Base-by-base conservation (phyloP, 768 basidiomycete species). In the Termitomyces sp. region DNA sequence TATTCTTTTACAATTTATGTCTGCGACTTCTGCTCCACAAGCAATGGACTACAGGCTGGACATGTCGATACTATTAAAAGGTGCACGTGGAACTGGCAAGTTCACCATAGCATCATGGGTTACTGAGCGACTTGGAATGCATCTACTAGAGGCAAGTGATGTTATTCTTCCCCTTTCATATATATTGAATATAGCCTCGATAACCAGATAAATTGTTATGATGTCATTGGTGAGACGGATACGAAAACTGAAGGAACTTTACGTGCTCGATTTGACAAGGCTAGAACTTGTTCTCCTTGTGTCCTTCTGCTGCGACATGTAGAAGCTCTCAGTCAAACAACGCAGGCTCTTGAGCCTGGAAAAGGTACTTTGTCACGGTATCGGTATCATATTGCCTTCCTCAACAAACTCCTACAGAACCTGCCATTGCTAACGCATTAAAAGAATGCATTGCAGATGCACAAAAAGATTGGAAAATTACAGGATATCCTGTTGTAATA, bases 81-180 rank as follows among this genome's bases (percentile, higher is more conserved):
- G 96, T 0, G 76, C 85, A 0, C 76, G 88, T 55, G 94, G 95
- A 1, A 76, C 78, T 1, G 96, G 97, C 2, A 98, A 98, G 73
- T 83, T 82, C 59, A 87, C 87, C 0, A 71, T 80, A 5, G 81
- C 85, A 0, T 68, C 69, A 6, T 75, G 72, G 70, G 81, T 87
- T 13, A 81, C 87, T 6, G 77, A 79, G 47, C 71, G 72, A 4
- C 71, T 93, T 2, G 93, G 92, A 13, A 78, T 94, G 57, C 92
- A 94, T 69, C 57, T 92, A 0, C 76, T 91, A 13, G 90, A 94
- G 79, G 94, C 90, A 60, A 55, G 66, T 46, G 18, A 43, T 20
- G 47, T n/a, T 46, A 16, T 22, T 22, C 9, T 32, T 1, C 20
- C 13, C 36, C n/a, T 44, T 46, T 13, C 46, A 27, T 12, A 24